Evolutionary conservation across 257 asterid species (phyloP), one percentile per base, ranked within the genome.

Genomic region (Nicotiana tomentosiformis): DNA sequence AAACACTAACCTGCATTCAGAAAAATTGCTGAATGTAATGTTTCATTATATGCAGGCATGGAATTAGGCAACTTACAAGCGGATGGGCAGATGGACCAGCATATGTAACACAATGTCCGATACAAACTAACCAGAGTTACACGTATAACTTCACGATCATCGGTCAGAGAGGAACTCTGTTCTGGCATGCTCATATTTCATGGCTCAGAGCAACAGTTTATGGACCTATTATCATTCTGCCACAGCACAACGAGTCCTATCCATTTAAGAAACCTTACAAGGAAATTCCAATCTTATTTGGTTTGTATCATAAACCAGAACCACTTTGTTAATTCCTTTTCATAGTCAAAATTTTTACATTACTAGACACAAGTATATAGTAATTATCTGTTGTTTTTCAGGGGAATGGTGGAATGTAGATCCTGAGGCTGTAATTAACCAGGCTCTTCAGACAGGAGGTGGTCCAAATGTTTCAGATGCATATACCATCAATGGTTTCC

Each of bases 11-110:
- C 1, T 53, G 58, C 58, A 53, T 53, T 4, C 17, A 3, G 58
- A 53, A 5, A 53, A 53, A 0, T 1, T 53, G 18, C 58, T 53
- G 58, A 53, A 10, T 61, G 1, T 39, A 49, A 8, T 51, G 0
- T 58, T 68, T 57, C 2, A 18, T 43, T 37, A 1, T 56, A 3
- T 60, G n/a, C 32, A 90, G 97, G 95, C 94, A 92, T 84, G 95
- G 97, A 20, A 68, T 92, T 55, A 83, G 91, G 81, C 97, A 92
- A 72, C 87, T 90, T 18, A 84, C 88, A 30, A 92, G 90, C 4
- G 95, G 92, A 64, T 92, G 97, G 97, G 89, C 95, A 0, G 95
- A 92, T 39, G 97, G 97, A 70, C 97, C 97, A 0, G 87, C 93
- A 1, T 92, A 92, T 4, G 83, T 91, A 11, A 90, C 97, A 26